Percentiles rank a stretch among this genome's conserved stretches.
phyloP scores from a whole-genome alignment of 139 green algal genomes.

The Microglena sp. region DNA sequence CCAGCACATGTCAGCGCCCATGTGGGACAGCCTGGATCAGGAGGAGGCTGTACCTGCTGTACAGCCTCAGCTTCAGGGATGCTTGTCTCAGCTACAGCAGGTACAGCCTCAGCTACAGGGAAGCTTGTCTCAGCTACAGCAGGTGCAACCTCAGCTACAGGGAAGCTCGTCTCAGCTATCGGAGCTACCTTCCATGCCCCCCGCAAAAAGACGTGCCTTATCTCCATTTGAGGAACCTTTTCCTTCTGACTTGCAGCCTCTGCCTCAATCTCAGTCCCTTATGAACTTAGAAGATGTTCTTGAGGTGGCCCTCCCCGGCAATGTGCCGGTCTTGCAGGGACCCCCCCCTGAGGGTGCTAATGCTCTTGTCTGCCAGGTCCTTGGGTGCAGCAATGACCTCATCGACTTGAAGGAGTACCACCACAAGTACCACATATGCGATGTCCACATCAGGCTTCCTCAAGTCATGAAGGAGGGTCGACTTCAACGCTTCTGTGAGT shows the following conservation, averaged over 20 bases:
- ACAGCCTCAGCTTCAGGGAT: background rate
- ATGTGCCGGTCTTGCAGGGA: background rate
- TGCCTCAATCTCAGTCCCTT: background rate
- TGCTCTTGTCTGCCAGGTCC: conserved; percentile 41
- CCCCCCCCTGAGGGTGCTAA: conserved; percentile 1
- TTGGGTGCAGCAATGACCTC: conserved; percentile 48
- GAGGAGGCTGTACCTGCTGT: background rate
- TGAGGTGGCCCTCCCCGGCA: background rate
- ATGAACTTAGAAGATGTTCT: background rate
- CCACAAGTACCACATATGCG: conserved; percentile 76
- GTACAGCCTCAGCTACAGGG: background rate
- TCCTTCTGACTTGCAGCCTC: background rate
- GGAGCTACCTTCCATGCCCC: background rate
- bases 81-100: background rate
- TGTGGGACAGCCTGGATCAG: background rate
- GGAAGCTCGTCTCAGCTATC: background rate
- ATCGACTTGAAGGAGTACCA: conserved; percentile 72
- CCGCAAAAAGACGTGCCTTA: background rate
- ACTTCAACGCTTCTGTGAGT: no score
- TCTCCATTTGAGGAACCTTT: background rate
- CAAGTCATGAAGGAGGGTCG: conserved; percentile 21
- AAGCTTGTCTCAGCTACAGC: background rate
- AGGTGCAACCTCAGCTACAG: conserved; percentile 2
- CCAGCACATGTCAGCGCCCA: background rate
- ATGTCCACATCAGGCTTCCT: conserved; percentile 58